Percentiles rank a stretch among this genome's conserved stretches.
Conservation (phyloP, 768 basidiomycete species). For the Rhodotorula kratochvilovae region DNA sequence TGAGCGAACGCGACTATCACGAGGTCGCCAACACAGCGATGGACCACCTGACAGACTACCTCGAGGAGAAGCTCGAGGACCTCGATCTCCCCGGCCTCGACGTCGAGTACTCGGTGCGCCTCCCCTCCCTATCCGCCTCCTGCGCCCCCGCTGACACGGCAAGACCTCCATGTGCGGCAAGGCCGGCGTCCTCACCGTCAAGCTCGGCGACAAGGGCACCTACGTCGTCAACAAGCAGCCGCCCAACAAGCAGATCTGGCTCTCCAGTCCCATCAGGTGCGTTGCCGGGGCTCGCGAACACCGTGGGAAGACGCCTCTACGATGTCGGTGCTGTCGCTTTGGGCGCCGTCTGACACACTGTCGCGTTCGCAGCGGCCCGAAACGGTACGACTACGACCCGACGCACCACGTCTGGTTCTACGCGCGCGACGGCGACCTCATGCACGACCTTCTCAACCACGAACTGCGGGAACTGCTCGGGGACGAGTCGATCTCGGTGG, state of each 20-base stretch:
- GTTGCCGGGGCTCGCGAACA: slow-evolving; percentile 39
- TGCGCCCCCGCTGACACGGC: not conserved
- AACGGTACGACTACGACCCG: slow-evolving; percentile 75
- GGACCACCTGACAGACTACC: slow-evolving; percentile 65
- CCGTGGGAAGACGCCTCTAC: no score
- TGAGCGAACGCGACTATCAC: slow-evolving; percentile 68
- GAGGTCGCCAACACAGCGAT: slow-evolving; percentile 68
- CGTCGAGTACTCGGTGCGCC: slow-evolving; percentile 75
- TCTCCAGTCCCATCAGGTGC: slow-evolving; percentile 81
- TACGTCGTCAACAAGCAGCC: slow-evolving; percentile 98
- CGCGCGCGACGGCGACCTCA: slow-evolving; percentile 59
- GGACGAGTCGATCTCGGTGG: slow-evolving; percentile 12
- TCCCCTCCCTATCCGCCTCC: not conserved
- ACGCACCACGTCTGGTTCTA: slow-evolving; percentile 68
- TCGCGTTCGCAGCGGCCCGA: slow-evolving; percentile 64
- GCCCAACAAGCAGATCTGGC: slow-evolving; percentile 95
- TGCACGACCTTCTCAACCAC: slow-evolving; percentile 62
- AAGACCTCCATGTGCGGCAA: slow-evolving; percentile 47
- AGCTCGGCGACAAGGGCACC: slow-evolving; percentile 67
- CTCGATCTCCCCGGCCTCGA: slow-evolving; percentile 64
- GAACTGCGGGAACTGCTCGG: slow-evolving; percentile 55
- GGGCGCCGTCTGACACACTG: not conserved
- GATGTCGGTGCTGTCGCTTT: no score
- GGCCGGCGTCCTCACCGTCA: slow-evolving; percentile 86
- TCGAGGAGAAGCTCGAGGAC: slow-evolving; percentile 63